A percentile compares a stretch with the other conserved stretches of the same genome.
These are phyloP conservation scores for Eutypella sp. DNA, from an alignment of 2,329 filamentous ascomycete species.

Conservation along the genomic window DNA sequence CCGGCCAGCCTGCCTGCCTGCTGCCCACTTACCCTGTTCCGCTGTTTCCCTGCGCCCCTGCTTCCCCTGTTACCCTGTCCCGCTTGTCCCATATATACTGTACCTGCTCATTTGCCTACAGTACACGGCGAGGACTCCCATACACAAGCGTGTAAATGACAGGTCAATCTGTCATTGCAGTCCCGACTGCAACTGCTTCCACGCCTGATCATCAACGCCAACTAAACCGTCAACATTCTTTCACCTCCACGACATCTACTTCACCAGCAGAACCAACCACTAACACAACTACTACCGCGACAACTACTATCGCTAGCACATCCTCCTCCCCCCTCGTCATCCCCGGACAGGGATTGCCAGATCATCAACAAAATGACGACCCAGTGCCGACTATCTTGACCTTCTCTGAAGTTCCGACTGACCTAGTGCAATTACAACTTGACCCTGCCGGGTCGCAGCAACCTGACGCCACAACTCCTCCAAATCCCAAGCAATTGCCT, in stretches of 20 bases:
- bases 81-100: too few relatives aligned
- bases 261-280: constrained; percentile 7
- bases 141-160: constrained; percentile 19
- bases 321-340: constrained; percentile 20
- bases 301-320: constrained; percentile 6
- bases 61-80: not conserved
- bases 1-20: too few relatives aligned
- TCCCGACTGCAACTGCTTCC: constrained; percentile 17
- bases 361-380: constrained; percentile 23
- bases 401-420: constrained; percentile 37
- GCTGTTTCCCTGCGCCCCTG: not conserved
- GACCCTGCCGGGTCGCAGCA: constrained; percentile 21
- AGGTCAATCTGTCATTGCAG: constrained; percentile 18
- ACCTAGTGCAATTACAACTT: constrained; percentile 36
- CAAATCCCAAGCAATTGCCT: not conserved
- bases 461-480: constrained; percentile 3
- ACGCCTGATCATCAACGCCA: constrained; percentile 7
- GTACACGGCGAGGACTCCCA: constrained; percentile 2
- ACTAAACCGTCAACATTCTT: not conserved
- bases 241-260: constrained; percentile 1
- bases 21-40: not conserved
- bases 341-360: constrained; percentile 18
- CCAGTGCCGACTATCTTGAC: constrained; percentile 27
- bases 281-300: constrained; percentile 3
- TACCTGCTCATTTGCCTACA: not conserved